phyloP scores from a whole-genome alignment of 1,284 basidiomycete species.

The Ceratobasidium sp. region DNA sequence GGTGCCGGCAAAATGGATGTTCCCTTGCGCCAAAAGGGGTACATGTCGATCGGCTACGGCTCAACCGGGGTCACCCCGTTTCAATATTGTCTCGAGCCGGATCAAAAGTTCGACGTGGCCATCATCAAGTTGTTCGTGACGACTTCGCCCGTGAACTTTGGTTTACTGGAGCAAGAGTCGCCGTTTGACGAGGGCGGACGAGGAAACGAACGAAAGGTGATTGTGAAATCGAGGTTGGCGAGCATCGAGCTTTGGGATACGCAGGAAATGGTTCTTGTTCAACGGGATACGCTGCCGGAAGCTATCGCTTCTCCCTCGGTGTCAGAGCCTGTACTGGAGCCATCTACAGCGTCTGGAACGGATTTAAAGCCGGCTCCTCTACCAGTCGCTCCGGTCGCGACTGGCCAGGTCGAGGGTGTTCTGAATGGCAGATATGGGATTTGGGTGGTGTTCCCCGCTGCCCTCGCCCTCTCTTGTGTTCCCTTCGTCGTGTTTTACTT shows the following conservation, averaged over 20 bases:
- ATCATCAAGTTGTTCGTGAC: slow-evolving; percentile 17
- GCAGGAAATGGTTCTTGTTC: background rate
- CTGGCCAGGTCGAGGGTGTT: background rate
- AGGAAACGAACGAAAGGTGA: background rate
- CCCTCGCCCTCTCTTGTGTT: slow-evolving; percentile 7
- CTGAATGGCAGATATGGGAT: background rate
- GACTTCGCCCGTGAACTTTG: background rate
- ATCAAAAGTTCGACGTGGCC: slow-evolving; percentile 8
- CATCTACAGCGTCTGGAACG: background rate
- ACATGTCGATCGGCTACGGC: slow-evolving; percentile 3
- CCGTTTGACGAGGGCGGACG: slow-evolving; percentile 8
- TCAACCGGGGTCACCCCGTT: background rate
- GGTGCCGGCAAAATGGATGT: background rate
- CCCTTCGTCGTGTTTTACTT: slow-evolving; percentile 9
- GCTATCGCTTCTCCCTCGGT: background rate
- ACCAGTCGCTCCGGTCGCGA: background rate
- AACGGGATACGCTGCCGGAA: background rate
- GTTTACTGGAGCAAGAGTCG: slow-evolving; percentile 6
- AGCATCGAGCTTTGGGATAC: background rate
- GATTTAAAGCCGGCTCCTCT: background rate
- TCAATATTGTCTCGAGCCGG: background rate
- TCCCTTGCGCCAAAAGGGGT: background rate
- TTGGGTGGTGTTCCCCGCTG: background rate
- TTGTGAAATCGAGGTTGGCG: background rate
- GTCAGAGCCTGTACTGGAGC: background rate